phyloP scores from a whole-genome alignment of 2,329 filamentous ascomycete species.

The Colletotrichum sp. region DNA sequence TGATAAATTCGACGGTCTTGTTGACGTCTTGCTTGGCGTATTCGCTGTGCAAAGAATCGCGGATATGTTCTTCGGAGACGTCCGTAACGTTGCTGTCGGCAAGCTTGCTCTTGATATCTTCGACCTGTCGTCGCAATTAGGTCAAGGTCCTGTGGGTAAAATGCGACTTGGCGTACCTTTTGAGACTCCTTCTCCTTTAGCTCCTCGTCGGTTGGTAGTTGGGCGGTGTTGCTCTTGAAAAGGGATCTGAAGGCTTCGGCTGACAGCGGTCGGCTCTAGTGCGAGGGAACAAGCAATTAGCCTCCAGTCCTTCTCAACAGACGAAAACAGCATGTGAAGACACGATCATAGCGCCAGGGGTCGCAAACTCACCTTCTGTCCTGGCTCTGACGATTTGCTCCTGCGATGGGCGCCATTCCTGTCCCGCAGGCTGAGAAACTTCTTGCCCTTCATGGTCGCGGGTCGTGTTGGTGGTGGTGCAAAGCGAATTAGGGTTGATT shows the following conservation, averaged over 20 bases:
- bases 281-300: not conserved
- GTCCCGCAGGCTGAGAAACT: slow-evolving; percentile 75
- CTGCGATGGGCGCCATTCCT: slow-evolving; percentile 61
- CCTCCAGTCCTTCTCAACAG: not conserved
- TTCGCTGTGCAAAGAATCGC: slow-evolving; percentile 61
- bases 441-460: slow-evolving; percentile 61
- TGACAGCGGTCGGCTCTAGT: slow-evolving; percentile 56
- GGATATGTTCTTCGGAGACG: slow-evolving; percentile 62
- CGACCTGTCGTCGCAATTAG: slow-evolving; percentile 29
- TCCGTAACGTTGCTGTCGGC: slow-evolving; percentile 49
- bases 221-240: slow-evolving; percentile 66
- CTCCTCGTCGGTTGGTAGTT: slow-evolving; percentile 61
- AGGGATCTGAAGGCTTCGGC: slow-evolving; percentile 66
- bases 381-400: slow-evolving; percentile 60
- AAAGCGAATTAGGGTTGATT: not conserved
- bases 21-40: slow-evolving; percentile 74
- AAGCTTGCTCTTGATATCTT: slow-evolving; percentile 35
- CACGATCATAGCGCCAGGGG: not conserved
- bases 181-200: slow-evolving; percentile 52
- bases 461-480: not conserved
- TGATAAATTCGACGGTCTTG: slow-evolving; percentile 76
- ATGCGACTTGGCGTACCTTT: slow-evolving; percentile 39
- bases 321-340: not conserved
- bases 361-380: slow-evolving; percentile 51
- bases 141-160: not conserved